These are phyloP conservation scores for Paramecium sonneborni DNA, from an alignment of 73 alveolate species.

Conservation along the genomic window DNA sequence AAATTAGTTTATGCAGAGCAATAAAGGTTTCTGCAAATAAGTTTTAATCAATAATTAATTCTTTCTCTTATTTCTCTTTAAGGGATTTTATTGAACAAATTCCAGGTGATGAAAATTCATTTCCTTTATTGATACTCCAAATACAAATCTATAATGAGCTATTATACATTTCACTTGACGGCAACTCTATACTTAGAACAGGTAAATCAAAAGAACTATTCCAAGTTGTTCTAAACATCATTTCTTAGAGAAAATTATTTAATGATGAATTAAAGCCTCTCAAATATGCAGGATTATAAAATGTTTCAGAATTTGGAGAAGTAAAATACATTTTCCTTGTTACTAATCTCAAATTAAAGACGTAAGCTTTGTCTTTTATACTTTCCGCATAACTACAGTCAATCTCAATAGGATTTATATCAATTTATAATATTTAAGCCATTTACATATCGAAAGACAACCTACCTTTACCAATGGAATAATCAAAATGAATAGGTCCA, in stretches of 20 bases:
- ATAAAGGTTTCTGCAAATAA: background rate
- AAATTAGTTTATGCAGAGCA: background rate
- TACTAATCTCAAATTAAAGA: background rate
- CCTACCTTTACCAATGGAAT: conserved; percentile 25
- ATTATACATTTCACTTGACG: background rate
- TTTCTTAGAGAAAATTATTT: background rate
- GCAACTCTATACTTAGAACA: background rate
- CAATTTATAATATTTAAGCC: conserved; percentile 16
- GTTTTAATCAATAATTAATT: background rate
- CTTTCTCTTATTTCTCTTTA: background rate
- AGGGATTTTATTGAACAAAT: background rate
- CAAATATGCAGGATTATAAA: conserved; percentile 27
- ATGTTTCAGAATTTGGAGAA: background rate
- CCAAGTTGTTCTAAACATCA: background rate
- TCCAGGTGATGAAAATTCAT: background rate
- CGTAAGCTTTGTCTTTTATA: conserved; percentile 8
- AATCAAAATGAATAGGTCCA: conserved; percentile 38
- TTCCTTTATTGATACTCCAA: conserved; percentile 10
- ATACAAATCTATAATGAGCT: conserved; percentile 11
- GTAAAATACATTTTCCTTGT: background rate
- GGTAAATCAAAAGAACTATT: background rate
- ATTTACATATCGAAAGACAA: background rate
- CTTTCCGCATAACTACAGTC: background rate
- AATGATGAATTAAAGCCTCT: background rate
- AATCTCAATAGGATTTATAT: background rate